phyloP scores from a whole-genome alignment of 768 basidiomycete genomes.

The Termitomyces sp. region DNA sequence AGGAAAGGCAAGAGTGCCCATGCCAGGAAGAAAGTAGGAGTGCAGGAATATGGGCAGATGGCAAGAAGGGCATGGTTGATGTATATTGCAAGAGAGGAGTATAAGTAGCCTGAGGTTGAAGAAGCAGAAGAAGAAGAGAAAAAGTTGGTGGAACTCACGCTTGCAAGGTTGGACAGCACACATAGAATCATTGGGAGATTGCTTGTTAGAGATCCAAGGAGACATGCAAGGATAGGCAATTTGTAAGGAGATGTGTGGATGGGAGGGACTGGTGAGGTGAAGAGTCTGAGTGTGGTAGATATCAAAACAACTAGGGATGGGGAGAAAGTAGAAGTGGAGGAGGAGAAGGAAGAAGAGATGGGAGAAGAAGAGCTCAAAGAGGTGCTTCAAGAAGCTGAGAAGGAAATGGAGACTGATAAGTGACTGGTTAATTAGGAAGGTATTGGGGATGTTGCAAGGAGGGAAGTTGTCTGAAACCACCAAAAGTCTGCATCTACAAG shows the following conservation, averaged over 20 bases:
- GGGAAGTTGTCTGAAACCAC: constrained; percentile 21
- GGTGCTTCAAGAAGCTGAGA: constrained; percentile 10
- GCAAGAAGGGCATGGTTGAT: constrained; percentile 60
- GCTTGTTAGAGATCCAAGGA: constrained; percentile 64
- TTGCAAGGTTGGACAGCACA: constrained; percentile 40
- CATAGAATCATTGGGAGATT: constrained; percentile 53
- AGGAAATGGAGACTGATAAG: constrained; percentile 18
- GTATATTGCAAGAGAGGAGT: constrained; percentile 78
- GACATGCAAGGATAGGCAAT: constrained; percentile 56
- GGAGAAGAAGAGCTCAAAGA: constrained; percentile 12
- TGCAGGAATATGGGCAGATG: too few relatives aligned
- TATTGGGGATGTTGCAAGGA: constrained; percentile 24
- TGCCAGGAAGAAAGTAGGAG: too few relatives aligned
- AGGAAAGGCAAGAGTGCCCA: constrained; percentile 28
- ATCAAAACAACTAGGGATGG: not conserved
- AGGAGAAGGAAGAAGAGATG: constrained; percentile 8
- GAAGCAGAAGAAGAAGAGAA: constrained; percentile 13
- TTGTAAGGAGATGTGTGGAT: constrained; percentile 59
- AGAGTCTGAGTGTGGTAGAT: not conserved
- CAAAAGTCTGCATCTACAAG: too few relatives aligned
- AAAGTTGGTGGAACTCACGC: constrained; percentile 29
- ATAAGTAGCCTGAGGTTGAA: constrained; percentile 53
- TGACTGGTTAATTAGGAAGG: constrained; percentile 24
- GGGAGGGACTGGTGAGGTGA: constrained; percentile 23
- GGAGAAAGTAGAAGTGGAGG: not conserved